Percentiles rank a stretch among this genome's conserved stretches.
phyloP scores from a whole-genome alignment of 2,329 filamentous ascomycete genomes.

The Pyricularia pennisetigena region DNA sequence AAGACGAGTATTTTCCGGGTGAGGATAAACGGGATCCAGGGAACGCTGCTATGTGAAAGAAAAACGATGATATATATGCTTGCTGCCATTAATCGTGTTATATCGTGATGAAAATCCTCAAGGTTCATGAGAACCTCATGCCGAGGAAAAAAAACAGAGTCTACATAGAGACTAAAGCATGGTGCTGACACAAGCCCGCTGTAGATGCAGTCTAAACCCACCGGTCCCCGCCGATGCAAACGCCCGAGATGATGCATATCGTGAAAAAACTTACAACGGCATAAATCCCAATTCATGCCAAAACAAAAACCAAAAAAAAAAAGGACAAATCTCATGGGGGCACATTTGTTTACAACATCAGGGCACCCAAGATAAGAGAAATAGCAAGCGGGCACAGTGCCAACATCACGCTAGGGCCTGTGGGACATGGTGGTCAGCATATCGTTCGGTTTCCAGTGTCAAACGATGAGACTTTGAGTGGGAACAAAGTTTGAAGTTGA shows the following conservation, averaged over 20 bases:
- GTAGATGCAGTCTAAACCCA: neutral
- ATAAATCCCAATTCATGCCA: neutral
- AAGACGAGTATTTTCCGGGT: no score
- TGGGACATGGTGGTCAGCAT: neutral
- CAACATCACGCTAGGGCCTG: neutral
- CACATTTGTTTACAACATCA: neutral
- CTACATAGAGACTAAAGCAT: neutral
- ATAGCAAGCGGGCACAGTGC: neutral
- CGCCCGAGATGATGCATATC: neutral
- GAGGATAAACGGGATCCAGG: neutral
- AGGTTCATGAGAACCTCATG: neutral
- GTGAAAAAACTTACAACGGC: neutral
- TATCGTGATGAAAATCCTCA: neutral
- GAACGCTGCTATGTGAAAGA: neutral
- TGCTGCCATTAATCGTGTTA: neutral
- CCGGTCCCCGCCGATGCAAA: neutral
- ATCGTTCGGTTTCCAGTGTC: neutral
- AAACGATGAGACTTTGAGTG: neutral
- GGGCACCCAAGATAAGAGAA: neutral
- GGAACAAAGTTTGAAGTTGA: neutral
- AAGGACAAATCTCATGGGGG: neutral
- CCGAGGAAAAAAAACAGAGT: neutral
- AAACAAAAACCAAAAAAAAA: neutral
- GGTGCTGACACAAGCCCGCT: neutral
- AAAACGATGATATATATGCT: neutral